Base-by-base conservation (phyloP, 2,329 filamentous ascomycete species). In the Alternaria incomplexa region DNA sequence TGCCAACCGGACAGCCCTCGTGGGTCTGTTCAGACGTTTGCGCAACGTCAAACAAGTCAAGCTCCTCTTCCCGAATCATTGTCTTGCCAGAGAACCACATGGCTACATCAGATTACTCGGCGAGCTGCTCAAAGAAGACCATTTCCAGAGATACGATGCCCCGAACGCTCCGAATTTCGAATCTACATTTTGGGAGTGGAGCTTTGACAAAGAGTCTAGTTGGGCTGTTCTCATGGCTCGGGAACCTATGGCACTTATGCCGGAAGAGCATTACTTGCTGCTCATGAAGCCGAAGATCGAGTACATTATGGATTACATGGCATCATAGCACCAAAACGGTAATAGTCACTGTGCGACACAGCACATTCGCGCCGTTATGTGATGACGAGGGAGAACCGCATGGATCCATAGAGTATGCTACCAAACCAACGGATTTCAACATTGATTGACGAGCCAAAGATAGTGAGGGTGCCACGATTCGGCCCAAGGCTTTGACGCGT, bases 151-250 rank as follows among this genome's bases (percentile, higher is more conserved):
- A 44, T 83, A 81, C 61, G 77, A 79, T 53, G 73, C 69, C 1
- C 64, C 62, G 3, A 56, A 51, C 10, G 75, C 75, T 3, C 73
- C 76, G 0, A 64, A 70, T 15, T n/a, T 68, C 5, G 79, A 80
- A 56, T 59, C 58, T 13, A 77, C 72, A 1, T 82, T 81, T 80
- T 83, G 81, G 81, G 65, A 65, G 7, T 82, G 81, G 80, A 66
- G 55, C 3, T 80, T 71, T 57, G 72, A 79, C 63, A 57, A 68
- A 1, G 46, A 63, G 2, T n/a, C 12, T 73, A 66, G 4, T 69
- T 77, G 56, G 71, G 57, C 2, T 77, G 70, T 67, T 6, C 65
- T 83, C 15, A 52, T 73, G 30, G 77, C 76, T 1, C 52, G 60
- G 17, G 61, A 70, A 8, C 64, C 77, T 8, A 78, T 73, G 61